Base-by-base conservation (phyloP, 1,284 basidiomycete genomes). In the Mycosarcoma mackinlayi region DNA sequence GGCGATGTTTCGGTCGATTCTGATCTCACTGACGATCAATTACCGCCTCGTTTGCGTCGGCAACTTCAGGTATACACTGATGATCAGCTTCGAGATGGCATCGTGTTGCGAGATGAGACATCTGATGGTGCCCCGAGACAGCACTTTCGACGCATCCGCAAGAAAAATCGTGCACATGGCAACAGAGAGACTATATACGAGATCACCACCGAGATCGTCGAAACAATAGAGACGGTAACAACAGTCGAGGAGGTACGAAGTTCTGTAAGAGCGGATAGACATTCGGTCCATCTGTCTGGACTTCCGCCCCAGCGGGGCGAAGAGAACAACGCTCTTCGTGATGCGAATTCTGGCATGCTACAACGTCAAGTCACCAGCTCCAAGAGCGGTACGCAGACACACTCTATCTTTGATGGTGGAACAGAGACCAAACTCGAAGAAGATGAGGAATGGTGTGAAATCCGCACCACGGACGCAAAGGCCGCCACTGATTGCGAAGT, bases 191-290 rank as follows among this genome's bases (percentile, higher is more conserved):
- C 79, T 21, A 69, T 80, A 21, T 83, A 82, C 57, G 85, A 86
- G 74, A 83, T 86, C 56, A 83, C 80, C 4, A 84, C 84, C 27
- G 83, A 84, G 66, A 69, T 84, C 24, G 75, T 75, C 9, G 84
- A 85, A 63, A 82, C 77, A 4, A 51, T 74, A 23, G 75, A 78
- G 52, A 68, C 78, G 8, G 57, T 73, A 9, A 78, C 79, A 33
- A 79, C 71, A 24, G 66, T 70, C 3, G 63, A 76, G 14, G 73
- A 71, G 33, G 69, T 52, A 7, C 34, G 33, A 1, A 6, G 23
- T 4, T 31, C 45, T 19, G 5, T 4, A 16, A 6, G 21, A 21
- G 11, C 25, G 10, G 28, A 39, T n/a, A 23, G n/a, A 13, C 23
- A 19, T 14, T 19, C 45, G 13, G 19, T 28, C 21, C 16, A 19